A percentile compares a stretch with the other conserved stretches of the same genome.
These are phyloP conservation scores for Sarocladium strictum DNA, from an alignment of 2,329 filamentous ascomycete genomes.

Conservation along the genomic window DNA sequence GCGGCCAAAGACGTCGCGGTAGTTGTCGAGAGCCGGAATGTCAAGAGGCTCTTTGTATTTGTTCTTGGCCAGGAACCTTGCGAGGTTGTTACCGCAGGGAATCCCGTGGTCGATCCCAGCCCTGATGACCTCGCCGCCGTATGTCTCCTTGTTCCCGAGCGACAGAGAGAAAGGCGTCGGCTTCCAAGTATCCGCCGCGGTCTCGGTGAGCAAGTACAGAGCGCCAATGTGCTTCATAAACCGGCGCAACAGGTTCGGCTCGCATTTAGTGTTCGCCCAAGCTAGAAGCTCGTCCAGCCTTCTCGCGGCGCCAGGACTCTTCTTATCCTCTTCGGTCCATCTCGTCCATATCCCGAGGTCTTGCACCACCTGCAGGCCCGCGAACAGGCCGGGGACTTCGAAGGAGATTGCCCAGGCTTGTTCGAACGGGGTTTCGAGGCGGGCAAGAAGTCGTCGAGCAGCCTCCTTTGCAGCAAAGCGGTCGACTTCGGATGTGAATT, in stretches of 20 bases:
- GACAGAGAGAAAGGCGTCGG: constrained; percentile 24
- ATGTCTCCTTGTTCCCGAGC: constrained; percentile 24
- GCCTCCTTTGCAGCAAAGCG: constrained; percentile 16
- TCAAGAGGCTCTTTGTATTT: constrained; percentile 25
- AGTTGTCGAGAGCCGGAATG: constrained; percentile 12
- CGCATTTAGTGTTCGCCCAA: constrained; percentile 17
- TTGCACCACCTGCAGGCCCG: constrained; percentile 23
- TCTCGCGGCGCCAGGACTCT: constrained; percentile 18
- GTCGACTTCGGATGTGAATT: constrained; percentile 12
- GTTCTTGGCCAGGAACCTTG: constrained; percentile 23
- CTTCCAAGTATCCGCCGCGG: constrained; percentile 21
- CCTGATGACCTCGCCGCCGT: constrained; percentile 23
- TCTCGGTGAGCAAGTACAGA: constrained; percentile 25
- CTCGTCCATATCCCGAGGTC: constrained; percentile 24
- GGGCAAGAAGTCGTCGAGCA: constrained; percentile 21
- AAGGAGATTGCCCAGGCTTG: constrained; percentile 24
- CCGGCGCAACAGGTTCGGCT: constrained; percentile 24
- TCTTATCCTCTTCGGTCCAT: constrained; percentile 20
- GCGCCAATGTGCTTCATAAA: constrained; percentile 24
- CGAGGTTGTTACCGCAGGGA: constrained; percentile 22
- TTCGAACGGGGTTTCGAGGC: constrained; percentile 26
- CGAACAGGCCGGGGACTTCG: constrained; percentile 23
- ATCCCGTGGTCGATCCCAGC: constrained; percentile 24
- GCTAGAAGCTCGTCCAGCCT: constrained; percentile 21
- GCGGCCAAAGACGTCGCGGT: constrained; percentile 16